Percentiles rank a stretch among this genome's conserved stretches.
Conservation (phyloP, 2,329 filamentous ascomycete genomes). For the Aspergillus sp. region DNA sequence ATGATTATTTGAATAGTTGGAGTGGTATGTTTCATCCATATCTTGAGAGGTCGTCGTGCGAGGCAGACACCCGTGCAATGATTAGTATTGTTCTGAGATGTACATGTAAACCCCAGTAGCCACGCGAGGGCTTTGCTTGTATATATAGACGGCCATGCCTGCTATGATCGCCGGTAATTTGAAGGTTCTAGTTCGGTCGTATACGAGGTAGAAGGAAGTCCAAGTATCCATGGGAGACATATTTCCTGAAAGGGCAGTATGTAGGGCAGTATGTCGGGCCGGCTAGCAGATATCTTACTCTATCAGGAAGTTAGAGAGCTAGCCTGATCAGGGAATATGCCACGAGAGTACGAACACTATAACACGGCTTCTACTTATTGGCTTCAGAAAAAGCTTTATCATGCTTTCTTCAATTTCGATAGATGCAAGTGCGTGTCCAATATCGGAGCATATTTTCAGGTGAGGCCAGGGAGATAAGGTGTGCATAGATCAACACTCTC, state of each 20-base stretch:
- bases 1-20: conserved; percentile 8
- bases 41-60: conserved; percentile 6
- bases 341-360: neutral
- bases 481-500: too few species aligned
- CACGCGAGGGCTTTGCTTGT: neutral
- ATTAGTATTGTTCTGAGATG: neutral
- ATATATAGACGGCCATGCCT: conserved; percentile 18
- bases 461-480: too few species aligned
- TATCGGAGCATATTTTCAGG: too few species aligned
- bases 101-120: neutral
- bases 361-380: neutral
- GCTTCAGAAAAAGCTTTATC: too few species aligned
- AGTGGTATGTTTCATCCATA: conserved; percentile 15
- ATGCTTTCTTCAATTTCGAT: too few species aligned
- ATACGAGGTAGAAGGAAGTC: neutral
- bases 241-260: conserved; percentile 1
- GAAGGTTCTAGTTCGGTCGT: neutral
- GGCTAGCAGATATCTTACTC: conserved; percentile 8
- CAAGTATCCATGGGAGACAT: neutral
- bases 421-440: too few species aligned
- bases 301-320: neutral
- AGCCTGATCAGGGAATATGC: conserved; percentile 13
- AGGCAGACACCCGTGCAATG: neutral
- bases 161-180: neutral
- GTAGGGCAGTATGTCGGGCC: neutral